Base-by-base conservation (phyloP, 768 basidiomycete genomes). In the Naganishia kalamii region DNA sequence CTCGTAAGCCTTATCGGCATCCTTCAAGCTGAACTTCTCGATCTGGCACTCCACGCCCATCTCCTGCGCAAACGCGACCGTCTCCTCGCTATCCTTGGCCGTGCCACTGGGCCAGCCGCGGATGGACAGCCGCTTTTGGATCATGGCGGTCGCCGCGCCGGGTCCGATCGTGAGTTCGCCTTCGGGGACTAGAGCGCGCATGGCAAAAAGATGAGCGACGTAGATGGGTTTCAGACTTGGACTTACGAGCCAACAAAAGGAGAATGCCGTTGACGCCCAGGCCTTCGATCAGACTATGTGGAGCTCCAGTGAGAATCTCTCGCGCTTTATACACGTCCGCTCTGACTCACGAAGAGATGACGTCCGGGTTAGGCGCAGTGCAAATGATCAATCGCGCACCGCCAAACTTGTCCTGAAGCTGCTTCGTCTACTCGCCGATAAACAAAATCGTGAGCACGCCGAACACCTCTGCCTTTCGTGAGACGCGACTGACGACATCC, bases 361-460 rank as follows among this genome's bases (percentile, higher is more conserved):
- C 52, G 13, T 69, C 66, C 4, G 62, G 29, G 17, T 32, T 21
- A 19, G 77, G 77, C n/a, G 76, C 78, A 35, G 78, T 78, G 66
- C 71, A 74, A 60, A 79, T 68, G 60, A 81, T 77, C 40, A 80
- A 70, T 57, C 78, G 78, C 8, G 80, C 80, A 17, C 81, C 80
- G 8, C 80, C 80, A 21, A 80, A 66, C 35, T 57, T 19, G 65
- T 78, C 71, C 65, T 77, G 67, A 17, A 81, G 73, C 25, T 66
- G 74, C 47, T 73, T 75, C 32, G 72, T 77, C 43, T 71, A 66
- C n/a, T 59, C 78, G 69, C 27, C 68, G 70, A 62, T n/a, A 23
- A 6, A 33, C 13, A 23, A 52, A 64, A 1, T 33, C 4, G 30
- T 33, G 17, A 19, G 29, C 57, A 50, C n/a, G 25, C 25, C 1